phyloP scores from a whole-genome alignment of 768 basidiomycete genomes.

The Termitomyces sp. region DNA sequence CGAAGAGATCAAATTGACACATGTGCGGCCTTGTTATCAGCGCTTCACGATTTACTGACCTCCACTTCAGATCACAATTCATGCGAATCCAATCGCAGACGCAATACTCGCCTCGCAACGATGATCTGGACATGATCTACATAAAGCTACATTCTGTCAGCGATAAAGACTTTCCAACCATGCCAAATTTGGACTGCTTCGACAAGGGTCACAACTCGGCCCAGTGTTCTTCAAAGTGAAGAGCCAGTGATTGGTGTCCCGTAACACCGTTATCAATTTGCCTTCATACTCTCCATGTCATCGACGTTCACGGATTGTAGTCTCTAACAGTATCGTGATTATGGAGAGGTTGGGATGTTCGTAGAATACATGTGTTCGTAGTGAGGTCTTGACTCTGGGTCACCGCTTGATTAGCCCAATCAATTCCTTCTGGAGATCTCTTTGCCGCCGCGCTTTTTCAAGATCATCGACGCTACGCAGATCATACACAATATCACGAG shows the following conservation, averaged over 20 bases:
- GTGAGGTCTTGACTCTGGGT: not conserved
- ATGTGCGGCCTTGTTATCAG: conserved; percentile 45
- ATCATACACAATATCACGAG: conserved; percentile 91
- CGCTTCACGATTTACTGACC: conserved; percentile 1
- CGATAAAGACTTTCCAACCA: not conserved
- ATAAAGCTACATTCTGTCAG: not conserved
- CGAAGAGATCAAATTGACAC: conserved; percentile 76
- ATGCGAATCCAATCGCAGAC: conserved; percentile 95
- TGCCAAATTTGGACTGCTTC: not conserved
- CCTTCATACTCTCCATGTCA: not conserved
- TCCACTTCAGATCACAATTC: conserved; percentile 69
- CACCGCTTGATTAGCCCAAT: conserved; percentile 80
- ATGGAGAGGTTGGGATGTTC: not conserved
- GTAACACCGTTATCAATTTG: not conserved
- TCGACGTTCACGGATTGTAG: not conserved
- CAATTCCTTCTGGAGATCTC: conserved; percentile 88
- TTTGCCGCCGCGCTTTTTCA: conserved; percentile 75
- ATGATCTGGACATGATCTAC: conserved; percentile 8
- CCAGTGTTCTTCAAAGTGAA: not conserved
- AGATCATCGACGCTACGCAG: conserved; percentile 85
- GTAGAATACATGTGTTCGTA: conserved; percentile 1
- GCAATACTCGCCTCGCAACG: conserved; percentile 41
- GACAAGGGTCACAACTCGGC: not conserved
- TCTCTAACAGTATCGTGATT: not conserved
- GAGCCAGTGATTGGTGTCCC: not conserved